Conservation (phyloP, 768 basidiomycete species). For the Boletus coccyginus region DNA sequence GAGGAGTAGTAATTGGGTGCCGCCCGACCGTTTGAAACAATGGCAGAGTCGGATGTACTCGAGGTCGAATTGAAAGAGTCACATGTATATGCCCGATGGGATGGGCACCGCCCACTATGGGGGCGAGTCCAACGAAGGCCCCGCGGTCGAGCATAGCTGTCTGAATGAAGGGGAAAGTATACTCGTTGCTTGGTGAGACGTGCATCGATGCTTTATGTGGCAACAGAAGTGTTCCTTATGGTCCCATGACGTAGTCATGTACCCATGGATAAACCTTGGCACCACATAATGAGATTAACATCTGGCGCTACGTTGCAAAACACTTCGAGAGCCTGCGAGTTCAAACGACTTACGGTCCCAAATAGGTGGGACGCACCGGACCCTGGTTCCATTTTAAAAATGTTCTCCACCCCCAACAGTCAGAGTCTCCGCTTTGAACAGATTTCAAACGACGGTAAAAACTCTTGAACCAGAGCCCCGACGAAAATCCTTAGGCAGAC, state of each 20-base stretch:
- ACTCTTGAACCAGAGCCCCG: background rate
- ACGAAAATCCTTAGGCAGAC: background rate
- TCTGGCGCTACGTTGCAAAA: background rate
- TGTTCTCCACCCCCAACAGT: background rate
- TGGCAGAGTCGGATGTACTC: constrained; percentile 34
- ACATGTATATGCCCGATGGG: constrained; percentile 52
- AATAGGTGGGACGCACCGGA: background rate
- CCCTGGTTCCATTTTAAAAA: background rate
- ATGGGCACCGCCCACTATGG: constrained; percentile 15
- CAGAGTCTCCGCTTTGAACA: background rate
- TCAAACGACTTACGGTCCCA: background rate
- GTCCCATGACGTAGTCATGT: background rate
- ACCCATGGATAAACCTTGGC: background rate
- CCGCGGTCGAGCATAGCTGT: constrained; percentile 12
- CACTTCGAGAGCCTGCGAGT: background rate
- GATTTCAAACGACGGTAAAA: background rate
- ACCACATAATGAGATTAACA: background rate
- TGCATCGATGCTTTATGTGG: background rate
- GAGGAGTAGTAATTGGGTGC: constrained; percentile 48
- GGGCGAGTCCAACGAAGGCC: background rate
- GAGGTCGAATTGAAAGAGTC: constrained; percentile 40
- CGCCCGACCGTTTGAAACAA: constrained; percentile 45
- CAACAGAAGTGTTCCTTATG: background rate
- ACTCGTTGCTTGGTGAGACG: background rate
- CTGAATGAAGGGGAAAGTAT: background rate